Conservation (phyloP, 208 protist species). For the Acanthamoeba sp. region DNA sequence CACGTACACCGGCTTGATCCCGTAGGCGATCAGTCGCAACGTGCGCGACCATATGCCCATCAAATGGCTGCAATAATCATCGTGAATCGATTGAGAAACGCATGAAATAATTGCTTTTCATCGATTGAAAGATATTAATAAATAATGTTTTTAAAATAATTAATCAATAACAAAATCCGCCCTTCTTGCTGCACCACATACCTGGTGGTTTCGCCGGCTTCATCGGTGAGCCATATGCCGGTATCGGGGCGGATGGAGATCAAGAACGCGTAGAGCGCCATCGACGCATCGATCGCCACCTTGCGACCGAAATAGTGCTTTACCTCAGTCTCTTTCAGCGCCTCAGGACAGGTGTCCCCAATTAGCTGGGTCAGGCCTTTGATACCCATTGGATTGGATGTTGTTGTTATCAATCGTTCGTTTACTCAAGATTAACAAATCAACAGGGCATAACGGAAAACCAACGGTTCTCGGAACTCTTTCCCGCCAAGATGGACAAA, state of each 20-base stretch:
- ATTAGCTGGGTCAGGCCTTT: slow-evolving; percentile 97
- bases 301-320: slow-evolving; percentile 97
- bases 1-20: slow-evolving; percentile 98
- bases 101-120: too few relatives aligned
- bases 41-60: slow-evolving; percentile 98
- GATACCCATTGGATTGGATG: slow-evolving; percentile 95
- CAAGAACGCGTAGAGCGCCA: slow-evolving; percentile 99
- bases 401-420: too few relatives aligned
- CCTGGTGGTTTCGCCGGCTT: slow-evolving; percentile 88
- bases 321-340: slow-evolving; percentile 95
- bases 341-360: slow-evolving; percentile 94
- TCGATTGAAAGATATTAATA: background rate
- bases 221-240: slow-evolving; percentile 94
- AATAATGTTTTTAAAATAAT: background rate
- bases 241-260: slow-evolving; percentile 83
- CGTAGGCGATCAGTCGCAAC: slow-evolving; percentile 97
- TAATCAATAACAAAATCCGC: slow-evolving; percentile 8
- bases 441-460: too few relatives aligned
- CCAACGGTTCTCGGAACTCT: too few relatives aligned
- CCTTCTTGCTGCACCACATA: background rate
- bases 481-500: too few relatives aligned
- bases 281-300: slow-evolving; percentile 99
- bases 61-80: slow-evolving; percentile 92
- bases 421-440: too few relatives aligned
- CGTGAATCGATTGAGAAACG: background rate